A percentile compares a stretch with the other conserved stretches of the same genome.
phyloP scores from a whole-genome alignment of 1,139 yeast genomes.

The Candida sojae region DNA sequence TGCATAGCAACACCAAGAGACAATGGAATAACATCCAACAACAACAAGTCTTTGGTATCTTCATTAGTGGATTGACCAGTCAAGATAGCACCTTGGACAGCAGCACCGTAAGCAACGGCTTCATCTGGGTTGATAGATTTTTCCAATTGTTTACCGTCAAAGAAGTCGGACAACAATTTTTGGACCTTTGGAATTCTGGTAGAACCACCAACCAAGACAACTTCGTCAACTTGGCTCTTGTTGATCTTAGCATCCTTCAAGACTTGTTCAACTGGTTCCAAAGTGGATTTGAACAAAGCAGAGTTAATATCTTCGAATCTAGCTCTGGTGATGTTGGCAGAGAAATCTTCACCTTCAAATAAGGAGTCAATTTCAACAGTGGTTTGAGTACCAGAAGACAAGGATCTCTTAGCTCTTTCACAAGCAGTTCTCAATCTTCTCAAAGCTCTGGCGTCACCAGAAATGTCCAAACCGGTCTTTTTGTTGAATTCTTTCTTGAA shows the following conservation, averaged over 20 bases:
- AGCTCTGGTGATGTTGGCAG: slow-evolving; percentile 97
- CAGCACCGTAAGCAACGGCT: slow-evolving; percentile 99
- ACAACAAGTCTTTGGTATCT: slow-evolving; percentile 95
- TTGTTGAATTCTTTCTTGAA: slow-evolving; percentile 95
- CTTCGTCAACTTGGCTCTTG: slow-evolving; percentile 90
- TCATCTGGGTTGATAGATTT: slow-evolving; percentile 98
- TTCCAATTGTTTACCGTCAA: slow-evolving; percentile 96
- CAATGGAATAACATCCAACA: slow-evolving; percentile 98
- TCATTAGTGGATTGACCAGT: slow-evolving; percentile 97
- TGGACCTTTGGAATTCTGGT: slow-evolving; percentile 99
- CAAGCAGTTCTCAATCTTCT: slow-evolving; percentile 99
- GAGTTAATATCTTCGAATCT: slow-evolving; percentile 98
- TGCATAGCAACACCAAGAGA: slow-evolving; percentile 99
- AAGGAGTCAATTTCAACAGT: slow-evolving; percentile 96
- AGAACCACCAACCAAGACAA: slow-evolving; percentile 99
- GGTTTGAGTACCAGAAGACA: slow-evolving; percentile 95
- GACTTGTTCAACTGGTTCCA: slow-evolving; percentile 98
- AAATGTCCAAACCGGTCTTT: slow-evolving; percentile 93
- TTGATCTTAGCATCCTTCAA: slow-evolving; percentile 91
- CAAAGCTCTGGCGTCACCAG: slow-evolving; percentile 92
- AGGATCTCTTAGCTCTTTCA: slow-evolving; percentile 99
- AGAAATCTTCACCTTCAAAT: slow-evolving; percentile 95
- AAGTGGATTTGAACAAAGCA: slow-evolving; percentile 92
- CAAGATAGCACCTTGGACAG: slow-evolving; percentile 98
- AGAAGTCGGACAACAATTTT: slow-evolving; percentile 95